Evolutionary conservation across 345 rosid genomes (phyloP), one percentile per base, ranked within the genome.

Genomic region (Schrenkiella parvula): DNA sequence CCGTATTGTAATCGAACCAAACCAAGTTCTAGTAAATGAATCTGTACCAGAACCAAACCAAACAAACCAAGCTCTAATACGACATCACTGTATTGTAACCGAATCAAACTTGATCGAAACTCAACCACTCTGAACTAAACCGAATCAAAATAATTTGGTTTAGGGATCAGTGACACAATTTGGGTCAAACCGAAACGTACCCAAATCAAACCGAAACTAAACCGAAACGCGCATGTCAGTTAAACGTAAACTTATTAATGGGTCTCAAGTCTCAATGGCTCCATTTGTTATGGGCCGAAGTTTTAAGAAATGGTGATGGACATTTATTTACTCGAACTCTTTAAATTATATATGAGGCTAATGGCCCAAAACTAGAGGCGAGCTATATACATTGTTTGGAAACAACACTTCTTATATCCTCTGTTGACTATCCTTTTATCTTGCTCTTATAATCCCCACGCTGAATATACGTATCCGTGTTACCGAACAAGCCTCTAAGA

Each of bases 401-500:
- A 7, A 35, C 28, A 11, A 35, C 22, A 1, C 1, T 29, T 43
- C 0, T 0, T 17, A 23, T 48, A 47, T 44, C 1, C 6, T 13
- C 21, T 28, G 8, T 35, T 5, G n/a, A 31, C 2, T 34, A n/a
- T 18, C 3, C 12, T 2, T 37, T n/a, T 5, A 4, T 0, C 17
- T 34, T 10, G 4, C 12, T 31, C 6, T 39, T 0, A 6, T 15
- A 2, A 59, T 35, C 39, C 38, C 6, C 6, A 32, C 2, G 0
- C 0, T 2, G 34, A 42, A 47, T 56, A 46, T n/a, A 19, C 0
- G 1, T 46, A 38, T 18, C 52, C 2, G 25, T 47, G 19, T 46
- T 47, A 37, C 66, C 72, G 1, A 73, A 73, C 77, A 73, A 12
- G 19, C 6, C 14, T 11, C 13, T 17, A 42, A 68, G 1, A 3